Evolutionary conservation across 208 protist species (phyloP), one percentile per base, ranked within the genome.

Genomic region (Leishmania arabica): DNA sequence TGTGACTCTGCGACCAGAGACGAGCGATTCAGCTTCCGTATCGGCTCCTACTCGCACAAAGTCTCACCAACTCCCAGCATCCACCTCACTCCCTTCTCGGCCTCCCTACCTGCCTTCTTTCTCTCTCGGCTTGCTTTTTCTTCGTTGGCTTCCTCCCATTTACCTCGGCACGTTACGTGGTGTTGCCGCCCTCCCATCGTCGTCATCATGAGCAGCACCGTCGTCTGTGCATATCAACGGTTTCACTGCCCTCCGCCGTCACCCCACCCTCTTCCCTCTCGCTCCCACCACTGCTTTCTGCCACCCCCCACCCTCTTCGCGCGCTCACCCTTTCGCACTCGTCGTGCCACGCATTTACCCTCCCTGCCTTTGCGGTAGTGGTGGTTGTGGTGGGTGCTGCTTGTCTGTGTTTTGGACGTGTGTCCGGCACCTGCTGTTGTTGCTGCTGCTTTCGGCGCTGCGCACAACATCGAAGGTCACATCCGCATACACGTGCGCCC

Each of bases 91-190:
- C 37, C 21, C 75, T 79, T 37, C 45, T 49, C 47, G 27, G 72
- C 21, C 27, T 53, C 51, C 34, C 42, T 45, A 5, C 42, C 42
- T 45, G 42, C 5, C 42, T 45, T 8, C 6, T 81, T 27, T 78
- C n/a, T 78, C 56, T 45, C 68, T 64, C 51, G 17, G 7, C 40
- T 1, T 64, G 72, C 56, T 40, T 84, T 81, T 58, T 69, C n/a
- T 68, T 31, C 40, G 17, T 72, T 31, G 34, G 3, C 40, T 49
- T 49, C 45, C 27, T 51, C 62, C 80, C 81, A 68, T 78, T 27
- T 64, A 49, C 60, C 19, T 47, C 74, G 6, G 17, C 56, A 34
- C 51, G 73, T 79, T 1, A 17, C 75, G 68, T 70, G 56, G 15
- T 21, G 27, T 31, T 64, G 27, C 62, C 62, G 9, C 15, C 13